Evolutionary conservation across 2,329 filamentous ascomycete genomes (phyloP), one percentile per base, ranked within the genome.

Genomic region (Penicillium sp.): DNA sequence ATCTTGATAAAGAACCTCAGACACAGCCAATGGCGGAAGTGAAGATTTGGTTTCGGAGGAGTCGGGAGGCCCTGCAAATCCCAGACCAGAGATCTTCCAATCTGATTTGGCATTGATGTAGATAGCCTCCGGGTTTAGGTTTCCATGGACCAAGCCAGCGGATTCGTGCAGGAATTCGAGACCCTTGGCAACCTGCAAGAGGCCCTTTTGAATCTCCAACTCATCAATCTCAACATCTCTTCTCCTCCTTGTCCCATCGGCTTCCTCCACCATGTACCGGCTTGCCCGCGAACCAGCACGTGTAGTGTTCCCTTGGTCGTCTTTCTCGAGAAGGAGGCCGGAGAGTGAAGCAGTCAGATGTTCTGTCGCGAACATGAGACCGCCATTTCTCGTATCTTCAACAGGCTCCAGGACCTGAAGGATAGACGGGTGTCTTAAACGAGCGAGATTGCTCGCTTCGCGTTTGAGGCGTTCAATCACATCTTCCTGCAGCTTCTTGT

Each of bases 31-130:
- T 9, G 90, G 88, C 40, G 87, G 82, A 45, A 96, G 85, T 4
- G 90, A 88, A 3, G 90, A 89, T 43, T 87, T 81, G 61, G 88
- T 87, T 27, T 85, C 87, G 18, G 89, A 89, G 64, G 84, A 83
- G 63, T 92, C 89, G 45, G 90, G 85, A 13, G 92, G 89, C 43
- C 89, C 89, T 69, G 89, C 90, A 72, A 97, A 99, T 0, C 89
- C 85, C 38, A 99, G 82, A n/a, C 93, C 94, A 64, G 92, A 93
- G 57, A 99, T 90, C 72, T 99, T 99, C 94, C 94, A 99, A 73
- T 99, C 94, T 45, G 90, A 96, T 84, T 99, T 99, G 39, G 90
- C 85, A 75, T 99, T 99, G 73, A 99, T 86, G 61, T 96, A 88
- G 60, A 99, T 86, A 16, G 92, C 90, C 60, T 97, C 93, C 0